These are phyloP conservation scores for Candida ulmi DNA, from an alignment of 805 yeast genomes.

Conservation along the genomic window DNA sequence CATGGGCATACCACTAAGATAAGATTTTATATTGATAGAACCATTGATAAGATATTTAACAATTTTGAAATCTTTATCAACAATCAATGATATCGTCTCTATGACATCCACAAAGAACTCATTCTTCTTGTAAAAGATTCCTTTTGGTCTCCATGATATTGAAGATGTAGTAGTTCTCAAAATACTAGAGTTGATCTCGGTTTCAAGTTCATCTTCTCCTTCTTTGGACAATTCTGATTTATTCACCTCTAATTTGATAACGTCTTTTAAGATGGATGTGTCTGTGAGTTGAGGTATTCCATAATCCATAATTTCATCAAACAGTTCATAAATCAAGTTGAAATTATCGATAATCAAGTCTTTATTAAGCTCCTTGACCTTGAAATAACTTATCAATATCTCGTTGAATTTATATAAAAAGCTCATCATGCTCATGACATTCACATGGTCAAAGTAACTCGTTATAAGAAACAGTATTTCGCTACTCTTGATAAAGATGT, in stretches of 20 bases:
- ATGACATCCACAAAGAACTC: constrained; percentile 86
- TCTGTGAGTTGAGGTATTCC: constrained; percentile 87
- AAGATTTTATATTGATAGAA: constrained; percentile 64
- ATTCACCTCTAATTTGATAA: constrained; percentile 54
- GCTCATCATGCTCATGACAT: constrained; percentile 52
- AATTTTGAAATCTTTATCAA: constrained; percentile 48
- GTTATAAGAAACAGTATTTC: constrained; percentile 30
- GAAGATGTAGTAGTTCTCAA: constrained; percentile 72
- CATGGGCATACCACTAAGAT: constrained; percentile 86
- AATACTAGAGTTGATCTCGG: constrained; percentile 56
- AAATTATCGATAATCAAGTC: constrained; percentile 68
- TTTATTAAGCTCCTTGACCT: constrained; percentile 35
- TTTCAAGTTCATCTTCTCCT: constrained; percentile 13
- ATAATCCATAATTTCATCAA: constrained; percentile 86
- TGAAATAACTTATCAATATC: constrained; percentile 41
- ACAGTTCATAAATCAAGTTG: constrained; percentile 69
- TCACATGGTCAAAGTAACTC: constrained; percentile 27
- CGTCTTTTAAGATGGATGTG: constrained; percentile 69
- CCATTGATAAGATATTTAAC: constrained; percentile 69
- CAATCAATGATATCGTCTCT: constrained; percentile 65
- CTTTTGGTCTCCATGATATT: constrained; percentile 90
- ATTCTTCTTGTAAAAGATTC: constrained; percentile 80
- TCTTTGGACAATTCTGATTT: constrained; percentile 20
- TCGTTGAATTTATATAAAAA: constrained; percentile 46
- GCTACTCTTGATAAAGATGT: constrained; percentile 46